These are phyloP conservation scores for Sideroxylon spinosum DNA, from an alignment of 179 eudicot genomes.

Conservation along the genomic window DNA sequence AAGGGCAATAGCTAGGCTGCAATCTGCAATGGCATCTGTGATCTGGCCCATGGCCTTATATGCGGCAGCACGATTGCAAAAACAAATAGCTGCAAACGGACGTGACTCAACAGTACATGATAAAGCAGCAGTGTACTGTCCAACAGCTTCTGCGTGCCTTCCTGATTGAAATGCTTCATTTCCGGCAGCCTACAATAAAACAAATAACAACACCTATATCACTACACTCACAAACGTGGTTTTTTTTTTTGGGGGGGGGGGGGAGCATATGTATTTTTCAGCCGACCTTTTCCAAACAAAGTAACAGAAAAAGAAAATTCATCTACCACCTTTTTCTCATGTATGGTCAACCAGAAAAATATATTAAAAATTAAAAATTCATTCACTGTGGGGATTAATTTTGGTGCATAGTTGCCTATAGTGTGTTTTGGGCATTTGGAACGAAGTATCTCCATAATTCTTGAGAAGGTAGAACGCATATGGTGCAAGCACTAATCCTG, in stretches of 20 bases:
- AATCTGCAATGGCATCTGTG: conserved; percentile 90
- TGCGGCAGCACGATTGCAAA: conserved; percentile 94
- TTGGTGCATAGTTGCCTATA: not conserved
- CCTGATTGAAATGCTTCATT: conserved; percentile 88
- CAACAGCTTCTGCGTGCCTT: conserved; percentile 78
- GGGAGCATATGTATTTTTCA: conserved; percentile 22
- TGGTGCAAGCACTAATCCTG: not conserved
- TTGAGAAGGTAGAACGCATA: not conserved
- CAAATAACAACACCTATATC: conserved; percentile 29
- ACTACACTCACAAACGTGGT: conserved; percentile 37
- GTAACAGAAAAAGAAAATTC: conserved; percentile 28
- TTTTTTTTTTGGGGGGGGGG: conserved; percentile 81
- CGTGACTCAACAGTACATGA: conserved; percentile 77
- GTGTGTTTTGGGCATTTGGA: not conserved
- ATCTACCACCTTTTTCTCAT: not conserved
- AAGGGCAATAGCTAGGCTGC: conserved; percentile 87
- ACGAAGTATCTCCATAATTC: not conserved
- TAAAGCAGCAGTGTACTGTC: conserved; percentile 79
- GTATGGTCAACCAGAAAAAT: not conserved
- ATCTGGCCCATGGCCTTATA: conserved; percentile 76
- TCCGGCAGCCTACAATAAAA: conserved; percentile 66
- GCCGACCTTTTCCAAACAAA: conserved; percentile 6
- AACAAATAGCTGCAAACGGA: conserved; percentile 89
- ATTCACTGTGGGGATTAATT: not conserved
- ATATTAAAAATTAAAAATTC: not conserved